These are phyloP conservation scores for Clarireedia sp. DNA, from an alignment of 2,329 filamentous ascomycete species.

Conservation along the genomic window DNA sequence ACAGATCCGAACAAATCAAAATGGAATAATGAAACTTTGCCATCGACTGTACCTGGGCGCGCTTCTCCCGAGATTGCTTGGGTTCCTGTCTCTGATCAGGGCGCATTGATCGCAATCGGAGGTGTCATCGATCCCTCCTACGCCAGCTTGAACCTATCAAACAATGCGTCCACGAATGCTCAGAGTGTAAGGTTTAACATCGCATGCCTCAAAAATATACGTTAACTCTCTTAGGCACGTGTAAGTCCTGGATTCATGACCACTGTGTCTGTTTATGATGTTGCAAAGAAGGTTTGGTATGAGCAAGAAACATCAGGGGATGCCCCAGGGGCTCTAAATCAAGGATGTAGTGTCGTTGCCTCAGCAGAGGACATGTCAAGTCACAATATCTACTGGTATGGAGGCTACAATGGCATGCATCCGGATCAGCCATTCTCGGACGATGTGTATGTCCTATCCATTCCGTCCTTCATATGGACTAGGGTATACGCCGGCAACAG, in stretches of 20 bases:
- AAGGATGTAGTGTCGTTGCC: conserved; percentile 62
- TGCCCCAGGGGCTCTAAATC: conserved; percentile 56
- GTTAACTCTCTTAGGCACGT: conserved; percentile 36
- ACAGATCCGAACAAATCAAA: conserved; percentile 37
- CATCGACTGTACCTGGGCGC: conserved; percentile 41
- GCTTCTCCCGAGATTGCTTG: conserved; percentile 61
- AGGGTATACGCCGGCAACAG: conserved; percentile 46
- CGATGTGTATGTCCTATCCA: conserved; percentile 66
- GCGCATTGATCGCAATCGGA: conserved; percentile 69
- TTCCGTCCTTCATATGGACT: conserved; percentile 68
- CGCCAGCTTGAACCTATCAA: conserved; percentile 12
- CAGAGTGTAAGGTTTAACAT: conserved; percentile 32
- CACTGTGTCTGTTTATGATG: conserved; percentile 67
- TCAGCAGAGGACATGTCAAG: conserved; percentile 64
- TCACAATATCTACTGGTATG: conserved; percentile 73
- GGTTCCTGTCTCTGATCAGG: conserved; percentile 69
- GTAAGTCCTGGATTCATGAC: conserved; percentile 65
- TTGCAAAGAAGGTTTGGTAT: conserved; percentile 62
- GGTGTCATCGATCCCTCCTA: conserved; percentile 60
- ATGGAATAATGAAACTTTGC: conserved; percentile 52
- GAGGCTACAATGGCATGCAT: conserved; percentile 55
- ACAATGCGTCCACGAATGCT: conserved; percentile 29
- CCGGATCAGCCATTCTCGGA: conserved; percentile 46
- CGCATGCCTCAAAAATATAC: conserved; percentile 18
- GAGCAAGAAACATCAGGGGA: conserved; percentile 60